Conservation (phyloP, 1,284 basidiomycete species). For the Ustilago vetiveriae region DNA sequence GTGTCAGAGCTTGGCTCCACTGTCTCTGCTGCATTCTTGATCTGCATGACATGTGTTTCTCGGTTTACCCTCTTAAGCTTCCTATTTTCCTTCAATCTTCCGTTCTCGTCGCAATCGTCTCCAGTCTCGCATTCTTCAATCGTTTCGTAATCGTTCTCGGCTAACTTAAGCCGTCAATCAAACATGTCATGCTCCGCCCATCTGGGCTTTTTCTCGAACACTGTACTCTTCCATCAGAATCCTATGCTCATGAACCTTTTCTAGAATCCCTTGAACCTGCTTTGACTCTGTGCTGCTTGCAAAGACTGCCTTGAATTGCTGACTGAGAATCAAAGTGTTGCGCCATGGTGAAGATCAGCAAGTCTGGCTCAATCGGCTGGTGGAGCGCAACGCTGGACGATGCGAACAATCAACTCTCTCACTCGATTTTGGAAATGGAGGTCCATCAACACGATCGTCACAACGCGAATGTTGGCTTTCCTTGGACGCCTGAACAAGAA, state of each 20-base stretch:
- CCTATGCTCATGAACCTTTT: neutral
- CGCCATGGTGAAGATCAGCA: too few species aligned
- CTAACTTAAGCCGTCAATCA: neutral
- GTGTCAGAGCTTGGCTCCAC: conserved; percentile 26
- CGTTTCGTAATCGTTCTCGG: conserved; percentile 4
- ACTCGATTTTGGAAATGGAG: too few species aligned
- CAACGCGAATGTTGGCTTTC: too few species aligned
- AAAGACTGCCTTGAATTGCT: too few species aligned
- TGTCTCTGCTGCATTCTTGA: conserved; percentile 21
- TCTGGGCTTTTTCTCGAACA: neutral
- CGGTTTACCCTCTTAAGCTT: neutral
- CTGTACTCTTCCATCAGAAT: neutral
- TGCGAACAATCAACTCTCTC: too few species aligned
- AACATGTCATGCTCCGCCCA: neutral
- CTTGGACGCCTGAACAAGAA: too few species aligned
- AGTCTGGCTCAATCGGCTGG: too few species aligned
- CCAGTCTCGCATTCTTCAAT: conserved; percentile 7
- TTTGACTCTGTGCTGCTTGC: too few species aligned
- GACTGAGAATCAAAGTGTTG: too few species aligned
- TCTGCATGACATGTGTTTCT: conserved; percentile 39
- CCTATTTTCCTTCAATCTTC: neutral
- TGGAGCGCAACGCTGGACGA: too few species aligned
- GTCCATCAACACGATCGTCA: too few species aligned
- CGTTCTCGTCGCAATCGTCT: conserved; percentile 11
- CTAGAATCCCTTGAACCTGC: too few species aligned